Conservation (phyloP, 768 basidiomycete genomes). For the Auricularia heimuer region DNA sequence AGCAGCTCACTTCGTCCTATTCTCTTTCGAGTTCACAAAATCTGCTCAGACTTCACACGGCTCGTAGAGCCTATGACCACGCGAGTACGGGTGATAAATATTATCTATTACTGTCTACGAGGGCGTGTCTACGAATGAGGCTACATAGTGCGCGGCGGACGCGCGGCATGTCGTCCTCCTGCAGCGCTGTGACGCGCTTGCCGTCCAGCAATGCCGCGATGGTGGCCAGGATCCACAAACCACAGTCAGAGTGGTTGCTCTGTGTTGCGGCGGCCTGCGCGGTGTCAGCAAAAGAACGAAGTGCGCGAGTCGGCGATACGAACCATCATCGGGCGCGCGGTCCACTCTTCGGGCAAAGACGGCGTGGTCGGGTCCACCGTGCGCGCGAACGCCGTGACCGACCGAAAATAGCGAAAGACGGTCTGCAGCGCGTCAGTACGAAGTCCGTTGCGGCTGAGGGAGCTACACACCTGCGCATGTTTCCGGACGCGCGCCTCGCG, state of each 20-base stretch:
- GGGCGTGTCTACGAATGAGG: no score
- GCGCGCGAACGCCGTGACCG: no score
- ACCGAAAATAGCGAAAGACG: no score
- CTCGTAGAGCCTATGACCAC: no score
- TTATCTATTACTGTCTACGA: no score
- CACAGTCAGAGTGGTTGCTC: neutral
- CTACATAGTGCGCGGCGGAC: neutral
- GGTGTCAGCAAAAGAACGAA: neutral
- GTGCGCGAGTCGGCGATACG: neutral
- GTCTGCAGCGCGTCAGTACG: no score
- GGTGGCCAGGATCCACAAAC: neutral
- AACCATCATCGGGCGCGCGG: neutral
- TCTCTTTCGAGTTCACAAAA: no score
- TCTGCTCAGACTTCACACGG: no score
- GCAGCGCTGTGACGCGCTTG: conserved; percentile 6
- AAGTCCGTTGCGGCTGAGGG: no score
- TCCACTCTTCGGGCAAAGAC: neutral
- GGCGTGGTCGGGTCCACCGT: no score
- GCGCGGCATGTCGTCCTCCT: neutral
- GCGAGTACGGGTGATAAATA: no score
- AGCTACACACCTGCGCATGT: neutral
- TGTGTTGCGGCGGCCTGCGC: neutral
- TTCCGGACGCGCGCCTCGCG: neutral
- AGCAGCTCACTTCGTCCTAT: no score
- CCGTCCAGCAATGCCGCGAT: neutral